Base-by-base conservation (phyloP, 2,329 filamentous ascomycete species). In the Bipolaris victoriae region DNA sequence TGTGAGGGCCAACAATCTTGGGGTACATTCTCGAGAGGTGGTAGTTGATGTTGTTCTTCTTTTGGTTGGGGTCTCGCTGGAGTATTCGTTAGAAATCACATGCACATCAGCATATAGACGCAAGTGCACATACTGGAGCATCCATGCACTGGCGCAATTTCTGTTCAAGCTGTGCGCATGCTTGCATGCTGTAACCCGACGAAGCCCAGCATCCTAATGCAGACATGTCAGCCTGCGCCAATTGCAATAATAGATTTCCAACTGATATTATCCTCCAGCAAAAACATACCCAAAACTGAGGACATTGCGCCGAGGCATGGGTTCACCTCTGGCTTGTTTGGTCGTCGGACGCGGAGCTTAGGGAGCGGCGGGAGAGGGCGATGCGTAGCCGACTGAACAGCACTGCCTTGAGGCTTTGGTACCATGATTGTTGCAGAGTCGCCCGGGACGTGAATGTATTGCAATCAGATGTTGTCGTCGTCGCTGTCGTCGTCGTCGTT, bases 11-110 rank as follows among this genome's bases (percentile, higher is more conserved):
- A 79, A 88, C 85, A 82, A 96, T 82, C 75, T 88, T 86, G 13
- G 87, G 86, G 69, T 89, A 90, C 81, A 90, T 85, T 70, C 95
- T 86, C 65, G 86, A 85, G 41, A 98, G 82, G 76, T 97, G 93
- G 82, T 93, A 93, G 80, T 98, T 98, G 85, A 98, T 92, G 63
- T 85, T 87, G 76, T 88, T 94, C 81, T 88, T 91, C 74, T 86
- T 85, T 63, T 78, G 76, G 53, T 79, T 77, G 62, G 77, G 77
- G 46, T 83, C 77, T 82, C 82, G 86, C 86, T 88, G 73, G 60
- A 57, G 22, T 54, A 39, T 40, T 29, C 39, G 59, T 68, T 49
- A 65, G 60, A 39, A 33, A 13, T 18, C 9, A 2, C 18, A 37
- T 48, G 7, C 5, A 10, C 24, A 20, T 13, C 15, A n/a, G 26